Evolutionary conservation across 1,284 basidiomycete genomes (phyloP), one percentile per base, ranked within the genome.

Genomic region (Puccinia polysora): DNA sequence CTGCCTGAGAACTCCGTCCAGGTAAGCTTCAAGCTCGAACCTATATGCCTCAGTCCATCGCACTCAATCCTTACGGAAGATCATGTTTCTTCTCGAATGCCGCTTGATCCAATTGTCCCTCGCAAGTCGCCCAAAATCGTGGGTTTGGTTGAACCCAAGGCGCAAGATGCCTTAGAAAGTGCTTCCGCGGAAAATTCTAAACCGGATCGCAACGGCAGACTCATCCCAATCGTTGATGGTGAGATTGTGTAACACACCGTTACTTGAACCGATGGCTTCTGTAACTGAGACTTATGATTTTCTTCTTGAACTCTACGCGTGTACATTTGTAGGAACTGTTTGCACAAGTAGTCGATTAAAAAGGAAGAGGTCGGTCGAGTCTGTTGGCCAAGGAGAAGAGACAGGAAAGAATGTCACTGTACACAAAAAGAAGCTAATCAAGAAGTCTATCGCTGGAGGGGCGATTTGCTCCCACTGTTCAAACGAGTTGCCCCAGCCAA

Each of bases 11-110:
- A 40, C 45, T 32, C 47, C 34, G 18, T 65, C 36, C 30, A 65
- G 62, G 62, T 65, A 50, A 65, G 62, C 49, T 52, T 52, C 49
- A 52, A 65, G 47, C 28, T 65, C 47, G 52, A 52, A 28, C 62
- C 62, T 65, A 18, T 52, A n/a, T 40, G 36, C 52, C 4, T 47
- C 34, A 65, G n/a, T 40, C 34, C 32, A 32, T 50, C 52, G 28
- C 30, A 40, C 62, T 18, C 25, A 65, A 62, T 43, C 59, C 40
- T 62, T 43, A 47, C 59, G 20, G 59, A 62, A 47, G 18, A 38
- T 30, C 45, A 65, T 65, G 62, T 40, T 40, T 49, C 62, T 52
- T 50, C 38, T 65, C 62, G 62, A 32, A 3, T 65, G 18, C 62
- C 62, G 47, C 34, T 65, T 52, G 47, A 40, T n/a, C 47, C 38